Conservation (phyloP, 345 rosid species). For the Brassica nigra region DNA sequence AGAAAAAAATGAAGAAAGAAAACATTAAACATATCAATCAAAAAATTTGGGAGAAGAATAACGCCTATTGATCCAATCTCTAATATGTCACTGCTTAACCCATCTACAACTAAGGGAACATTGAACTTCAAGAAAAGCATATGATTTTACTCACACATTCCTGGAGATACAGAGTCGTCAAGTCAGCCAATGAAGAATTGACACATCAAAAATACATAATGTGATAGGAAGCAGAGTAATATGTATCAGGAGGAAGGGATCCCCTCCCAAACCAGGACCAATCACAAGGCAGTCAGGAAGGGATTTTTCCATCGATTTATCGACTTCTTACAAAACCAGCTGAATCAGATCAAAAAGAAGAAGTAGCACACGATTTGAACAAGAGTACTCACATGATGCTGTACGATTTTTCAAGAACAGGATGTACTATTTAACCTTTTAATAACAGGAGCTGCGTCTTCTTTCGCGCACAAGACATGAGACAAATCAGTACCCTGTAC, state of each 20-base stretch:
- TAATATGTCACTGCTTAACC: slow-evolving; percentile 51
- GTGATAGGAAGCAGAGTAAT: slow-evolving; percentile 20
- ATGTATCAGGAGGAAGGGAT: slow-evolving; percentile 78
- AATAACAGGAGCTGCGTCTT: slow-evolving; percentile 91
- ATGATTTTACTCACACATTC: slow-evolving; percentile 69
- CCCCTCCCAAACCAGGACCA: slow-evolving; percentile 99
- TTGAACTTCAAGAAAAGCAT: slow-evolving; percentile 57
- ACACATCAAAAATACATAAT: not conserved
- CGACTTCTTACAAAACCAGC: slow-evolving; percentile 46
- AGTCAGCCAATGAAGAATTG: not conserved
- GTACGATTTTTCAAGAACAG: slow-evolving; percentile 82
- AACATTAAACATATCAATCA: not conserved
- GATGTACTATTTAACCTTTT: slow-evolving; percentile 94
- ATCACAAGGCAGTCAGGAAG: slow-evolving; percentile 79
- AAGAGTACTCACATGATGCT: slow-evolving; percentile 52
- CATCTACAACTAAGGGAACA: slow-evolving; percentile 82
- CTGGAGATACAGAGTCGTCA: slow-evolving; percentile 36
- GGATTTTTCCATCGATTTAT: slow-evolving; percentile 84
- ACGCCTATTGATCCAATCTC: not conserved
- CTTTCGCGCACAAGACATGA: slow-evolving; percentile 84
- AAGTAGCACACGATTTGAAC: slow-evolving; percentile 3
- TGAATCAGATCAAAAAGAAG: not conserved
- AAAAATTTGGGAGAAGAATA: not conserved
- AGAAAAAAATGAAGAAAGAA: not conserved
- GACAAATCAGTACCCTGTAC: slow-evolving; percentile 91